Evolutionary conservation across 2,329 filamentous ascomycete genomes (phyloP).

Genomic region (Alternaria sp.): DNA sequence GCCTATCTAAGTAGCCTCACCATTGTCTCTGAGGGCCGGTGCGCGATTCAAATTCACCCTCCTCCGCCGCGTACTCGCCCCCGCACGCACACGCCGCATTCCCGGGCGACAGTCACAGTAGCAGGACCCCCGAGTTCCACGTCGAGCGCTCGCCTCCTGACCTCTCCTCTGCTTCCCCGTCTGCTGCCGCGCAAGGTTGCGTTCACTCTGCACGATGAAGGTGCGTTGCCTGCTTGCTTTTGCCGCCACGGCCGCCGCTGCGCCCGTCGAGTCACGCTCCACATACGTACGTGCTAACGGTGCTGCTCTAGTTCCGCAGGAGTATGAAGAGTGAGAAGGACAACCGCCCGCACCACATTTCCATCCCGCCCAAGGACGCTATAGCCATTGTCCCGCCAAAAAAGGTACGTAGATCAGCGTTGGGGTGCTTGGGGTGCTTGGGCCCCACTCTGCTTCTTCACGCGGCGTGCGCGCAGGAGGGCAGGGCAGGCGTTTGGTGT

Average conservation of each 20-base stretch:
- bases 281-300: conserved; percentile 35
- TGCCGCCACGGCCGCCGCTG: conserved; percentile 10
- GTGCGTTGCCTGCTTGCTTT: conserved; percentile 13
- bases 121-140: neutral
- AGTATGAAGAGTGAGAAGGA: conserved; percentile 91
- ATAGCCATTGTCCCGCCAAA: conserved; percentile 90
- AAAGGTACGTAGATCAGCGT: conserved; percentile 66
- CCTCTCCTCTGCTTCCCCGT: conserved; percentile 7
- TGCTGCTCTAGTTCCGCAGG: conserved; percentile 66
- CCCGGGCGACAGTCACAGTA: conserved; percentile 8
- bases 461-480: neutral
- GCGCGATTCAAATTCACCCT: conserved; percentile 1
- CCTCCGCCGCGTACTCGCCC: conserved; percentile 12
- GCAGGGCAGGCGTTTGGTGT: neutral
- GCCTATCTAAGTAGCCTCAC: conserved; percentile 1
- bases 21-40: conserved; percentile 3
- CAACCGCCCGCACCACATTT: conserved; percentile 72
- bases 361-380: conserved; percentile 82
- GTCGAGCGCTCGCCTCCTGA: conserved; percentile 8
- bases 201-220: conserved; percentile 25
- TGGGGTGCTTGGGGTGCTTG: neutral
- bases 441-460: neutral
- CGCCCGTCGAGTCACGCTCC: conserved; percentile 25
- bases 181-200: conserved; percentile 19
- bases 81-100: conserved; percentile 14